Percentiles rank a stretch among this genome's conserved stretches.
Conservation (phyloP, 2,329 filamentous ascomycete genomes). For the Penicillium sp. region DNA sequence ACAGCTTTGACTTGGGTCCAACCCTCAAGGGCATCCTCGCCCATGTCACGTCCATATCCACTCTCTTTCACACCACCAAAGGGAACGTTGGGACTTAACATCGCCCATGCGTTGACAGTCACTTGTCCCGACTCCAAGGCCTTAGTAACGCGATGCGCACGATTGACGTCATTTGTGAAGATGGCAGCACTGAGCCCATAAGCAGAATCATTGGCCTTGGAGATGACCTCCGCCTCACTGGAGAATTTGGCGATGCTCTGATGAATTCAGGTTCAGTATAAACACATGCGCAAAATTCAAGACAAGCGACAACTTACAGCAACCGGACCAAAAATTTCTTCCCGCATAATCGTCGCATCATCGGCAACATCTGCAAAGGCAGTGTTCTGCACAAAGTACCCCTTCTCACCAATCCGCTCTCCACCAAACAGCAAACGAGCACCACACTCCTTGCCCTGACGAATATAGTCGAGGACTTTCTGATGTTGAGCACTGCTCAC, state of each 20-base stretch:
- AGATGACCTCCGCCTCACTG: constrained; percentile 59
- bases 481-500: constrained; percentile 22
- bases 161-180: constrained; percentile 27
- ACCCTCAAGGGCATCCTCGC: constrained; percentile 25
- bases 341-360: constrained; percentile 48
- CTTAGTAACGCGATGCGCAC: constrained; percentile 24
- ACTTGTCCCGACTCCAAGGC: constrained; percentile 26
- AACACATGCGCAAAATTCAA: background rate
- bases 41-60: constrained; percentile 30
- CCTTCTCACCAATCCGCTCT: constrained; percentile 33
- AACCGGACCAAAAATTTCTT: constrained; percentile 63
- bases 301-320: constrained; percentile 28
- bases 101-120: constrained; percentile 28
- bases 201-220: constrained; percentile 55
- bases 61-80: constrained; percentile 31
- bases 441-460: constrained; percentile 21
- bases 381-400: constrained; percentile 65
- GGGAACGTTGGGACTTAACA: constrained; percentile 25
- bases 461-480: constrained; percentile 25
- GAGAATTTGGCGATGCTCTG: constrained; percentile 58
- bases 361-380: constrained; percentile 53
- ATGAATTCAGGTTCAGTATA: background rate
- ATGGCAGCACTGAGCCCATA: constrained; percentile 27
- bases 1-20: constrained; percentile 26
- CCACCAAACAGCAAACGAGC: constrained; percentile 26